phyloP scores from a whole-genome alignment of 2,329 filamentous ascomycete species.

The Tolypocladium cylindrosporum region DNA sequence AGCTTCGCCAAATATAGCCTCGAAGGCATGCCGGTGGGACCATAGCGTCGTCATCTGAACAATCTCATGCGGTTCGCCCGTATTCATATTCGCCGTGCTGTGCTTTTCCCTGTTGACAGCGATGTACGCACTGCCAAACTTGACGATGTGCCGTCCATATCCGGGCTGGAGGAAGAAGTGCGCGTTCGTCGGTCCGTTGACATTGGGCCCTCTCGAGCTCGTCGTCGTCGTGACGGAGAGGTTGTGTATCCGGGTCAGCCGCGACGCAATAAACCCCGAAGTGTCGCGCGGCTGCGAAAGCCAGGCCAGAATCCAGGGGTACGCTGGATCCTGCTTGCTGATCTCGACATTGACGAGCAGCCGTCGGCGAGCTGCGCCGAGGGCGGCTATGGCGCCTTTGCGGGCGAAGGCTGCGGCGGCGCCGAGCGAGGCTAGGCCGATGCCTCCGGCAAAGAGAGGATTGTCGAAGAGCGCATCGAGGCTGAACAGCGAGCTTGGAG shows the following conservation, averaged over 20 bases:
- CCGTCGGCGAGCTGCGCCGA: conserved; percentile 67
- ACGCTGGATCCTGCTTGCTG: conserved; percentile 84
- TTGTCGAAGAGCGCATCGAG: conserved; percentile 53
- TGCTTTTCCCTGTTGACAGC: conserved; percentile 81
- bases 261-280: conserved; percentile 47
- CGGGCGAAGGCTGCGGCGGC: conserved; percentile 73
- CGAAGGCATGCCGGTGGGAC: conserved; percentile 79
- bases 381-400: conserved; percentile 61
- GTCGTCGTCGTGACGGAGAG: conserved; percentile 50
- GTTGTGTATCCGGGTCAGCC: conserved; percentile 50
- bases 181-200: conserved; percentile 59
- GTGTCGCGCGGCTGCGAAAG: conserved; percentile 71
- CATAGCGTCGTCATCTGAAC: conserved; percentile 88
- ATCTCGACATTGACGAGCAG: conserved; percentile 95
- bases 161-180: conserved; percentile 86
- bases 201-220: conserved; percentile 45
- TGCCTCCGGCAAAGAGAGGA: conserved; percentile 59
- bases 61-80: conserved; percentile 88
- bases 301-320: conserved; percentile 91
- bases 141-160: conserved; percentile 79
- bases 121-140: conserved; percentile 80
- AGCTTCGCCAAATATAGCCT: conserved; percentile 80
- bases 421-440: conserved; percentile 84
- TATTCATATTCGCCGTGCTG: conserved; percentile 67
- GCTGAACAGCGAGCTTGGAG: conserved; percentile 27